Percentiles rank a stretch among this genome's conserved stretches.
Conservation (phyloP, 306 rosid genomes). For the Prunus kanzakura region DNA sequence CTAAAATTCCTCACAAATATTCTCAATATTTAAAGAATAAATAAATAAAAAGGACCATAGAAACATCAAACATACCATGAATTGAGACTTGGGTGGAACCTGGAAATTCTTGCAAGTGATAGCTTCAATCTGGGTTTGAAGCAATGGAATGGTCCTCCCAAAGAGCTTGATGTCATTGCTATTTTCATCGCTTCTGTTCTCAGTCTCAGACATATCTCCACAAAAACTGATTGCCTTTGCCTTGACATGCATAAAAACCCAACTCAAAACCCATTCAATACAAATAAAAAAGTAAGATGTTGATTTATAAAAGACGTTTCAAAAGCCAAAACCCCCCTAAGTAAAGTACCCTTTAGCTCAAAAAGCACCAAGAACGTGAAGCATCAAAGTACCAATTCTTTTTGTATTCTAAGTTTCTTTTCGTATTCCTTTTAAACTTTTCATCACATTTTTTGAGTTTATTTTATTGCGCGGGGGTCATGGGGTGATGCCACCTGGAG, state of each 20-base stretch:
- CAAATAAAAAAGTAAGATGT: background rate
- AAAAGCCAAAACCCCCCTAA: constrained; percentile 21
- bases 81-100: constrained; percentile 37
- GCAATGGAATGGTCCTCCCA: constrained; percentile 58
- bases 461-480: background rate
- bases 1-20: too few species aligned
- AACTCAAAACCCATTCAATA: constrained; percentile 25
- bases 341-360: constrained; percentile 28
- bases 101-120: constrained; percentile 24
- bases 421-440: background rate
- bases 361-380: constrained; percentile 73
- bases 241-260: constrained; percentile 12
- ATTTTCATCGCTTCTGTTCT: constrained; percentile 1
- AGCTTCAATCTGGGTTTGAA: constrained; percentile 44
- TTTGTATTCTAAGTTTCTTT: background rate
- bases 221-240: constrained; percentile 12
- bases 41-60: background rate
- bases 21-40: too few species aligned
- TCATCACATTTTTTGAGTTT: background rate
- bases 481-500: constrained; percentile 56
- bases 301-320: constrained; percentile 19
- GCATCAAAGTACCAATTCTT: constrained; percentile 43
- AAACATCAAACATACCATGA: constrained; percentile 25
- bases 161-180: constrained; percentile 52
- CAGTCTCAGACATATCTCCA: constrained; percentile 26